Percentiles rank a stretch among this genome's conserved stretches.
Evolutionary conservation across 108 stramenopile genomes (phyloP).

Genomic region (Discostella pseudostelligera): DNA sequence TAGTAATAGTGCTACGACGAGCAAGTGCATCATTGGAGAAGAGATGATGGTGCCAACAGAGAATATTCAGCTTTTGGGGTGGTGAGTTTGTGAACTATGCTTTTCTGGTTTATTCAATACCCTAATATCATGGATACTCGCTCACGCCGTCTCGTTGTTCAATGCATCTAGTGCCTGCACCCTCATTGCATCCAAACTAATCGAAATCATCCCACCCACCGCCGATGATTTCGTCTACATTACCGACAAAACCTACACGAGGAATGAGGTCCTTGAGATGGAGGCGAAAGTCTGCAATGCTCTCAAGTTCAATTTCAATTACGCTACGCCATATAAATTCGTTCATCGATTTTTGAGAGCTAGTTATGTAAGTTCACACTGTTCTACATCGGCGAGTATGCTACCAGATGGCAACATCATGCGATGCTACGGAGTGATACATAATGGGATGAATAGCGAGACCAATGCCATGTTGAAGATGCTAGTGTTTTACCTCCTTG

Average conservation of each 20-base stretch:
- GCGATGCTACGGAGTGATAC: not conserved
- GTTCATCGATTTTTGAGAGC: constrained; percentile 66
- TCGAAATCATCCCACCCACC: constrained; percentile 54
- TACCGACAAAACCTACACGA: constrained; percentile 63
- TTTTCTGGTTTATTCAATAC: not conserved
- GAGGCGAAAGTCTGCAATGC: constrained; percentile 63
- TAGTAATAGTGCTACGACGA: not conserved
- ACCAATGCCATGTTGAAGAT: constrained; percentile 32
- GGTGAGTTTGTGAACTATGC: constrained; percentile 38
- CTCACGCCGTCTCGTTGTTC: not conserved
- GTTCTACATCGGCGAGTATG: not conserved
- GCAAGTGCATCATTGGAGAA: not conserved
- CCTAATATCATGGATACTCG: not conserved
- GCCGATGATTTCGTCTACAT: constrained; percentile 73
- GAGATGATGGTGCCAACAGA: constrained; percentile 28
- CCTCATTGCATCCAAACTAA: constrained; percentile 78
- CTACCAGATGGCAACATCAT: constrained; percentile 1
- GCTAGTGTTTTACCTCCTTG: constrained; percentile 75
- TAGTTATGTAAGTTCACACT: constrained; percentile 39
- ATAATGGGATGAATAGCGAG: constrained; percentile 1
- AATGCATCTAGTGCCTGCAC: constrained; percentile 58
- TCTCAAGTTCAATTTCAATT: constrained; percentile 54
- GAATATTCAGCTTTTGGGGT: constrained; percentile 63
- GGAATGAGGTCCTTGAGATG: constrained; percentile 60
- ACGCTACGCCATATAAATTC: constrained; percentile 59